Evolutionary conservation across 75 land plant species (phyloP), one percentile per base, ranked within the genome.

Genomic region (Sequoiadendron giganteum): DNA sequence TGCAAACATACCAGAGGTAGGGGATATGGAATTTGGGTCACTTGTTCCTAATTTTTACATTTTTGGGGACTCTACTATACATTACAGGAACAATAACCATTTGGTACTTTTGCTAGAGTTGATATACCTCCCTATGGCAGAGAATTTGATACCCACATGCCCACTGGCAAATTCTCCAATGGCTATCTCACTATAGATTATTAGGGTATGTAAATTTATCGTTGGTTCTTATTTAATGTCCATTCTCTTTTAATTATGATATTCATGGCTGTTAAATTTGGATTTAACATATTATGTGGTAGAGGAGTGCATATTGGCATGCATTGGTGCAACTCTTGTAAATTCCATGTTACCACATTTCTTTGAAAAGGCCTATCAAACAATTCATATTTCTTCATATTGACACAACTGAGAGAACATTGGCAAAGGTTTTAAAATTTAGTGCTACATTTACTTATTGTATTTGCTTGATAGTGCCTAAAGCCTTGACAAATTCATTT

Each of bases 41-140:
- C 90, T 90, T 36, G 93, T 70, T 45, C 92, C 95, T 5, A 93
- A 94, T 0, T 45, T 95, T 52, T 93, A 94, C 83, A 88, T 95
- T n/a, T 85, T 95, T 52, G 97, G 97, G 9, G 97, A 96, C 88
- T 96, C 97, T 10, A 89, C 97, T n/a, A 95, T 90, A 54, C 95
- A 93, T 58, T 86, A 92, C 73, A 95, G 95, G 61, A 96, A 89
- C 87, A 94, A 96, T 91, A 96, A 92, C 78, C 91, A 55, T 87
- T 91, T 91, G 90, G 92, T 1, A 93, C 95, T 39, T 87, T 93
- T n/a, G 95, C 95, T 3, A 91, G 91, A 14, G 93, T 94, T 42
- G 89, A 94, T 75, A 89, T 87, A 10, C 90, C 87, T 54, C 97
- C 97, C 0, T 95, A 95, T 75, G 97, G 97, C 0, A 42, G 93